Percentiles rank a stretch among this genome's conserved stretches.
Evolutionary conservation across 805 yeast genomes (phyloP).

Genomic region (Myxozyma monticola): DNA sequence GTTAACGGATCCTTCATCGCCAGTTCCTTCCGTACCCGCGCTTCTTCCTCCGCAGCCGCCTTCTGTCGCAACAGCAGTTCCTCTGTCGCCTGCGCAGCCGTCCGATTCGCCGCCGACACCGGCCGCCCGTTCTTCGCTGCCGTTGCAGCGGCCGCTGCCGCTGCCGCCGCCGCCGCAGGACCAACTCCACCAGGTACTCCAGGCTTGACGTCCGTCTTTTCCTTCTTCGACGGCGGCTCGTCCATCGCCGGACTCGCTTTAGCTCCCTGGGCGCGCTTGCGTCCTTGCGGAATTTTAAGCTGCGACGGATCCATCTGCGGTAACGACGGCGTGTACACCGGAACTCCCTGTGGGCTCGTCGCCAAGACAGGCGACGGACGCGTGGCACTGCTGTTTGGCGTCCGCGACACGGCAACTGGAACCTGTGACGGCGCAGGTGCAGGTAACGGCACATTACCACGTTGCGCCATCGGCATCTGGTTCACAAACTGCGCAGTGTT

Average conservation of each 20-base stretch:
- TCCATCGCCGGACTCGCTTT: conserved; percentile 4
- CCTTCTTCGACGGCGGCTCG: conserved; percentile 28
- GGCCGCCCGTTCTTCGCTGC: neutral
- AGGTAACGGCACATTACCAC: too few species aligned
- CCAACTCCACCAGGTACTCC: conserved; percentile 1
- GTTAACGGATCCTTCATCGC: conserved; percentile 27
- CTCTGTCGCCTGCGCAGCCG: conserved; percentile 4
- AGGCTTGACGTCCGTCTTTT: conserved; percentile 4
- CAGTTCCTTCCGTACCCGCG: conserved; percentile 11
- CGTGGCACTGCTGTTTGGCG: too few species aligned
- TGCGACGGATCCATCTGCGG: conserved; percentile 19
- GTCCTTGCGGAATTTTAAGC: conserved; percentile 19
- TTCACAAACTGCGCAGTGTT: conserved; percentile 5
- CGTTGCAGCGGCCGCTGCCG: conserved; percentile 8
- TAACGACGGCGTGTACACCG: conserved; percentile 20
- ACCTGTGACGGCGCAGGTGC: conserved; percentile 9
- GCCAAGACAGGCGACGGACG: too few species aligned
- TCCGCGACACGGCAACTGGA: too few species aligned
- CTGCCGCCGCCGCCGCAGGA: neutral
- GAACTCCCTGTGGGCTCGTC: conserved; percentile 27
- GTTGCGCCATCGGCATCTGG: conserved; percentile 11
- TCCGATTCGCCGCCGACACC: too few species aligned
- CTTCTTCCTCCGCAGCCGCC: conserved; percentile 20
- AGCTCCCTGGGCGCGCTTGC: conserved; percentile 19
- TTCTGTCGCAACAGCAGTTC: conserved; percentile 8